Evolutionary conservation across 306 rosid species (phyloP).

Genomic region (Quercus engelmannii): DNA sequence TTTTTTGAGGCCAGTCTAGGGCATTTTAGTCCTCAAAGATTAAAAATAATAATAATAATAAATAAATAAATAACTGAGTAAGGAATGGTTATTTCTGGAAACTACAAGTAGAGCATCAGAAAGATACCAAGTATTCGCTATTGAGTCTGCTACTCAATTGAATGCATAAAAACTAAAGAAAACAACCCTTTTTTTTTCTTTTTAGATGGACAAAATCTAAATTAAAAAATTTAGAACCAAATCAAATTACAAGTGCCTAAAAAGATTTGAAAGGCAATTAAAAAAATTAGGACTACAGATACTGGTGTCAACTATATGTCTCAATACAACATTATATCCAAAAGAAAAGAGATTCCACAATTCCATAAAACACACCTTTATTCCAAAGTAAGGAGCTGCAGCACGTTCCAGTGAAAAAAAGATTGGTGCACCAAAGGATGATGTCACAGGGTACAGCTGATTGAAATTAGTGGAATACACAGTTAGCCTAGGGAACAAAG

Average conservation of each 20-base stretch:
- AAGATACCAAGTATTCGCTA: background rate
- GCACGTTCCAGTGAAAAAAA: slow-evolving; percentile 91
- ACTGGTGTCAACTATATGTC: background rate
- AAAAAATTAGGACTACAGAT: background rate
- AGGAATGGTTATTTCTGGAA: background rate
- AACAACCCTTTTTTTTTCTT: background rate
- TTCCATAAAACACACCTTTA: slow-evolving; percentile 47
- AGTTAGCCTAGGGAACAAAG: background rate
- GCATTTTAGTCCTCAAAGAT: background rate
- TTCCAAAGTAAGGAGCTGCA: slow-evolving; percentile 94
- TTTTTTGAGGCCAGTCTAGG: background rate
- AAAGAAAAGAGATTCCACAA: slow-evolving; percentile 5
- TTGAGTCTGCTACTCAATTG: background rate
- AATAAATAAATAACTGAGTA: too few species aligned
- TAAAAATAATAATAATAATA: background rate
- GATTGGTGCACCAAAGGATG: slow-evolving; percentile 55
- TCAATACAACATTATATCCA: background rate
- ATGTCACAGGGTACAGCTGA: slow-evolving; percentile 76
- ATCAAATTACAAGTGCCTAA: slow-evolving; percentile 5
- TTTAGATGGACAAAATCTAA: background rate
- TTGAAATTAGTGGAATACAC: slow-evolving; percentile 4
- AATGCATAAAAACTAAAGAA: background rate
- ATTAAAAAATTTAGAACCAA: background rate
- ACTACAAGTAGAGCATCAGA: background rate
- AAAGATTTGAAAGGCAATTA: background rate